Conservation (phyloP, 1,284 basidiomycete genomes). For the Phellopilus nigrolimitatus region DNA sequence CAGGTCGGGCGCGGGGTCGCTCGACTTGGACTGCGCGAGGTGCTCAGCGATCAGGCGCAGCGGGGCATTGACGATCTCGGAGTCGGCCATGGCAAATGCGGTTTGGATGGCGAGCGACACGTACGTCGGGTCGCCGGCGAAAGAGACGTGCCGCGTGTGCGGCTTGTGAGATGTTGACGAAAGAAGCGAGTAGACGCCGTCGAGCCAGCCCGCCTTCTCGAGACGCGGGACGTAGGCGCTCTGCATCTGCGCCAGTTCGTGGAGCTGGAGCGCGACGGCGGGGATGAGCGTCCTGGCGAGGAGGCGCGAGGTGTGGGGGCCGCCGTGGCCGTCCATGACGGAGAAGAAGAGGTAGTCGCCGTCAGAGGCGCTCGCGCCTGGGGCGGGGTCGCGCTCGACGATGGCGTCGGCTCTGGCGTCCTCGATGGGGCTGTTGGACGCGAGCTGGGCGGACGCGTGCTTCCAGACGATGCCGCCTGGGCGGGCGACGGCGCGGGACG, state of each 20-base stretch:
- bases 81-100: constrained; percentile 77
- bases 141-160: constrained; percentile 23
- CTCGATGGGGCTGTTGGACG: constrained; percentile 88
- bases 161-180: constrained; percentile 33
- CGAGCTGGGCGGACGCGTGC: constrained; percentile 72
- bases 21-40: constrained; percentile 38
- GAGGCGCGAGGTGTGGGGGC: constrained; percentile 78
- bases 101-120: constrained; percentile 70
- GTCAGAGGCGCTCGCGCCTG: constrained; percentile 40
- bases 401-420: constrained; percentile 78
- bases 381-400: constrained; percentile 55
- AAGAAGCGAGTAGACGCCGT: constrained; percentile 40
- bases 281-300: constrained; percentile 86
- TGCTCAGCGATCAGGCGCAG: constrained; percentile 64
- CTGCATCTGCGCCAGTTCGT: constrained; percentile 41
- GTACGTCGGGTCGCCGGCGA: constrained; percentile 55
- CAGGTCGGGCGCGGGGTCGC: constrained; percentile 50
- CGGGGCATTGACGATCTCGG: constrained; percentile 74
- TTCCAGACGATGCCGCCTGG: constrained; percentile 59
- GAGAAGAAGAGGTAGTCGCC: constrained; percentile 81
- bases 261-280: constrained; percentile 78
- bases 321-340: constrained; percentile 92
- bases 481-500: constrained; percentile 39
- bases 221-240: constrained; percentile 24
- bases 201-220: constrained; percentile 30